Percentiles rank a stretch among this genome's conserved stretches.
Evolutionary conservation across 371 early-diverging fungal species (phyloP).

Genomic region (Rhizopus delemar): DNA sequence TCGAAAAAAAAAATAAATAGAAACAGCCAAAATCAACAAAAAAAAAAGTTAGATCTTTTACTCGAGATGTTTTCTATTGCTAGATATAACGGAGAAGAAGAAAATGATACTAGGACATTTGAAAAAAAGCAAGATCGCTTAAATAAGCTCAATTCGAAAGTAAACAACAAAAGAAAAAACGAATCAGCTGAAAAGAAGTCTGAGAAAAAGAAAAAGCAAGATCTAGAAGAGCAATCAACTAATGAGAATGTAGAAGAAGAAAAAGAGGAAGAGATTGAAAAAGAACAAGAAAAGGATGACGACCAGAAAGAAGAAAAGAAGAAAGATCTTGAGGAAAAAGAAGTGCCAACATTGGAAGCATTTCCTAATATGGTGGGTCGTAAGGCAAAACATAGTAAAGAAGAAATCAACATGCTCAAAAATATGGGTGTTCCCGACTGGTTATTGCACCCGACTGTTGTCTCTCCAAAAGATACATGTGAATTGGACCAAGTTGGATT

Average conservation of each 20-base stretch:
- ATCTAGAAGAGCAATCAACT: background rate
- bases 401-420: conserved; percentile 35
- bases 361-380: conserved; percentile 41
- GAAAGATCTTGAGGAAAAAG: conserved; percentile 15
- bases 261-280: background rate
- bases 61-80: conserved; percentile 36
- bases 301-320: conserved; percentile 10
- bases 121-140: conserved; percentile 32
- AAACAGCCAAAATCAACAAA: too few species aligned
- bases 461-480: conserved; percentile 63
- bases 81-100: conserved; percentile 30
- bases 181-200: conserved; percentile 7
- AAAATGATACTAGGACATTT: conserved; percentile 28
- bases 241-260: background rate
- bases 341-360: conserved; percentile 34
- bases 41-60: too few species aligned
- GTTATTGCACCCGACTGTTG: conserved; percentile 76
- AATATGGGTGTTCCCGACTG: conserved; percentile 84
- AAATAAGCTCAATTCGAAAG: conserved; percentile 24
- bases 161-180: conserved; percentile 24
- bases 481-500: conserved; percentile 57
- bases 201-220: conserved; percentile 8
- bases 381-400: conserved; percentile 35
- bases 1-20: too few species aligned
- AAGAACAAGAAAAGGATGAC: conserved; percentile 1